Evolutionary conservation across 257 asterid species (phyloP).

Genomic region (Paraleonurus japonicus): DNA sequence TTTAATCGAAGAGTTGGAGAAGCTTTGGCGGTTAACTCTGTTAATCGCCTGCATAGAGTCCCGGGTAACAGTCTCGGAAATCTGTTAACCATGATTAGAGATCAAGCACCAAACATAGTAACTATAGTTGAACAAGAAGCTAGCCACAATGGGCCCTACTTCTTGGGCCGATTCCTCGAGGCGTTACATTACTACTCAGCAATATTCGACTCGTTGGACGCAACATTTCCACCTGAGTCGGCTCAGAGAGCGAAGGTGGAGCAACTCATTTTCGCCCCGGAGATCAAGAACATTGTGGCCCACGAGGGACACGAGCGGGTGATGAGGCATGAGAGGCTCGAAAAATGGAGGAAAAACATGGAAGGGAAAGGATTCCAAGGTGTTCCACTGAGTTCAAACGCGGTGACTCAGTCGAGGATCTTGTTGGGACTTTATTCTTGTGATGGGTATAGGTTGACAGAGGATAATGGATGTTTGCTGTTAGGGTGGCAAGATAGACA

Average conservation of each 20-base stretch:
- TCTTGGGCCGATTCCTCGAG: slow-evolving; percentile 75
- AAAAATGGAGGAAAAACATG: slow-evolving; percentile 80
- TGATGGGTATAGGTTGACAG: slow-evolving; percentile 79
- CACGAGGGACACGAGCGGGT: slow-evolving; percentile 65
- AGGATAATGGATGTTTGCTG: slow-evolving; percentile 74
- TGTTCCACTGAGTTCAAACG: slow-evolving; percentile 63
- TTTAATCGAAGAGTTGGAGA: slow-evolving; percentile 79
- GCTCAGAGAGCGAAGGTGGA: slow-evolving; percentile 80
- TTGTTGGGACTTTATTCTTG: slow-evolving; percentile 75
- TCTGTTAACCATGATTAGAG: slow-evolving; percentile 61
- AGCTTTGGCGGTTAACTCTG: slow-evolving; percentile 80
- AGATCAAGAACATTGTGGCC: slow-evolving; percentile 71
- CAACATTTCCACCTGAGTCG: slow-evolving; percentile 76
- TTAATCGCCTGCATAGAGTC: slow-evolving; percentile 67
- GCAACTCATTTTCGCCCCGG: slow-evolving; percentile 74
- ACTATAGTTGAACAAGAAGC: slow-evolving; percentile 92
- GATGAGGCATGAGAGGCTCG: slow-evolving; percentile 73
- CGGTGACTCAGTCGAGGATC: slow-evolving; percentile 76
- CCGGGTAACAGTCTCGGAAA: slow-evolving; percentile 57
- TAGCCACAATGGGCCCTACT: slow-evolving; percentile 88
- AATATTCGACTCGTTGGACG: slow-evolving; percentile 75
- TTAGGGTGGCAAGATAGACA: slow-evolving; percentile 89
- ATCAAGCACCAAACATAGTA: slow-evolving; percentile 80
- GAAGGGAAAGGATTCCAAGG: slow-evolving; percentile 79
- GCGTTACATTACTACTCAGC: slow-evolving; percentile 82